Evolutionary conservation across 768 basidiomycete genomes (phyloP), one percentile per base, ranked within the genome.

Genomic region (Naganishia antarctica): DNA sequence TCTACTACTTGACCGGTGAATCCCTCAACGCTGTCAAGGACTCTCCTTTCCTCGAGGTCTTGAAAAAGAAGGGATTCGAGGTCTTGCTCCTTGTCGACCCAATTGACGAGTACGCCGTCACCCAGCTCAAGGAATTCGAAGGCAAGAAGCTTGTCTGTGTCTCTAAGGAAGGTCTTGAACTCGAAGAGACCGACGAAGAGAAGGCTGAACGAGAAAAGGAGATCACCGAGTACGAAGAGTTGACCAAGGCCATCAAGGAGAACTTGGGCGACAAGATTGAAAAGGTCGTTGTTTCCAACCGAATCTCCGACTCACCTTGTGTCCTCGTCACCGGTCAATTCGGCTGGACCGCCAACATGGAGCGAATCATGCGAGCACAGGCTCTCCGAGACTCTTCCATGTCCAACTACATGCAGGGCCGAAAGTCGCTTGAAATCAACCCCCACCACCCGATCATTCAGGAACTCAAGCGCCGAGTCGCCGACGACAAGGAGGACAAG

Each of bases 331-430:
- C 96, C 65, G 94, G 94, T 63, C 93, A 97, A 79, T 99, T 97
- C 80, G 96, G 94, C 62, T 99, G 94, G 94, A 96, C 91, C 28
- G 92, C 93, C 62, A 97, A 97, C 84, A 98, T 98, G 94, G 88
- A 93, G 79, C 87, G 93, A 80, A 96, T 97, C 83, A 97, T 98
- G 94, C 94, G 94, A 81, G 92, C 94, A 13, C 93, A 98, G 80
- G 66, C 66, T 23, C 85, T 94, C 63, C 89, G 91, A 68, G 91
- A 94, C 78, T 90, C 90, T 18, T 91, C 89, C 66, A 94, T 94
- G 93, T 96, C 92, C 26, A 94, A 91, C 26, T 97, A 97, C 84
- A 98, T 97, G 94, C 90, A 91, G 29, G 89, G 87, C 66, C 93
- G 93, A 84, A 96, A 96, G 87, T 96, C 93, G 9, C 85, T 97